Evolutionary conservation across 176 grass and related monocot species (phyloP).

Genomic region (Microstegium vimineum): DNA sequence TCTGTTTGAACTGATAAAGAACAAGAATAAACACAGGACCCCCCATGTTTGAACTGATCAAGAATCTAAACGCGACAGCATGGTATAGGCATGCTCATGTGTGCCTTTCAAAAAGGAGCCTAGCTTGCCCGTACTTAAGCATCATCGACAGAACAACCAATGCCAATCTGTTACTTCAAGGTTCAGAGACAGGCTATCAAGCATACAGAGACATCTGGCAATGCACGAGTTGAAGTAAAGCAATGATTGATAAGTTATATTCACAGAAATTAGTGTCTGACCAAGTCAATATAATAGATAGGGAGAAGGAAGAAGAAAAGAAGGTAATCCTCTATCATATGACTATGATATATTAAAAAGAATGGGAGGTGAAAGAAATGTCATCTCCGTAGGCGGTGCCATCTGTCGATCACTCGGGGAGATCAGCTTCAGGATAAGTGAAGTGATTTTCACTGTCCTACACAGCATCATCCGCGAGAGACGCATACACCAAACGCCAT

Average conservation of each 20-base stretch:
- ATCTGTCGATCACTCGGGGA: not conserved
- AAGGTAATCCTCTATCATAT: conserved; percentile 23
- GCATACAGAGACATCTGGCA: conserved; percentile 25
- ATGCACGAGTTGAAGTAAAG: conserved; percentile 10
- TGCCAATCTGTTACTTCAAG: conserved; percentile 32
- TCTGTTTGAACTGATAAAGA: conserved; percentile 2
- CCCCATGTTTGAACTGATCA: conserved; percentile 15
- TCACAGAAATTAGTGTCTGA: conserved; percentile 62
- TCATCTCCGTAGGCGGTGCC: conserved; percentile 27
- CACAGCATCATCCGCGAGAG: conserved; percentile 24
- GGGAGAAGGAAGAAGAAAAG: not conserved
- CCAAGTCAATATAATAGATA: conserved; percentile 37
- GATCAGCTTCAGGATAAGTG: conserved; percentile 43
- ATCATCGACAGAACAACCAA: conserved; percentile 20
- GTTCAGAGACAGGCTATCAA: conserved; percentile 4
- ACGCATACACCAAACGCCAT: not conserved
- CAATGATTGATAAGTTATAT: conserved; percentile 63
- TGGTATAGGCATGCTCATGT: conserved; percentile 12
- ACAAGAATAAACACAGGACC: not conserved
- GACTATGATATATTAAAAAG: conserved; percentile 53
- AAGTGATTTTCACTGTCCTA: conserved; percentile 43
- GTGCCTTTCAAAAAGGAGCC: conserved; percentile 25
- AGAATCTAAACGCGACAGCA: conserved; percentile 13
- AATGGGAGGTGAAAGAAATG: conserved; percentile 43
- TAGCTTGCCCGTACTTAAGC: conserved; percentile 11